Evolutionary conservation across 106 monocot species (phyloP).

Genomic region (Platanthera zijinensis): DNA sequence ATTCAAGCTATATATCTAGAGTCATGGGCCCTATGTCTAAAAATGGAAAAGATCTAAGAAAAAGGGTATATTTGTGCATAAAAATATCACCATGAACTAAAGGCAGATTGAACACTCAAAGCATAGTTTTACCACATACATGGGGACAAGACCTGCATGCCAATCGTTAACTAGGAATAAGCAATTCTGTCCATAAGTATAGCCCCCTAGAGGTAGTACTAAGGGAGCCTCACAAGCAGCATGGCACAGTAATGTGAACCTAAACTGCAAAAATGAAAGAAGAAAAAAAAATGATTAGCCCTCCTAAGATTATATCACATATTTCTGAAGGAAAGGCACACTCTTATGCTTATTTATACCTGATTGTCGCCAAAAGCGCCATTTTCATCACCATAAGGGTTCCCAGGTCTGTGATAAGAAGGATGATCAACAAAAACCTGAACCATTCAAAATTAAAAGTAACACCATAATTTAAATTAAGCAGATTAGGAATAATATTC

Average conservation of each 20-base stretch:
- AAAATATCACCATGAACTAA: not conserved
- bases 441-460: not conserved
- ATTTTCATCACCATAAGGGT: constrained; percentile 64
- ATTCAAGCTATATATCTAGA: not conserved
- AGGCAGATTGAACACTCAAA: not conserved
- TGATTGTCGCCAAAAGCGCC: constrained; percentile 91
- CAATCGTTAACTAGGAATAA: constrained; percentile 92
- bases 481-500: not conserved
- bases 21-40: not conserved
- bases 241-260: constrained; percentile 70
- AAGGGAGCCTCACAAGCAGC: constrained; percentile 97
- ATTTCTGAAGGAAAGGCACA: not conserved
- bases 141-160: constrained; percentile 92
- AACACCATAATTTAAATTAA: not conserved
- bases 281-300: not conserved
- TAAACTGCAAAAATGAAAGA: constrained; percentile 51
- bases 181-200: constrained; percentile 77
- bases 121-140: constrained; percentile 33
- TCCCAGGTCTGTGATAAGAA: constrained; percentile 75
- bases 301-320: not conserved
- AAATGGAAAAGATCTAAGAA: not conserved
- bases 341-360: constrained; percentile 23
- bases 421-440: constrained; percentile 94
- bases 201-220: constrained; percentile 81
- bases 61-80: not conserved